phyloP scores from a whole-genome alignment of 306 rosid species.

The Casuarina glauca region DNA sequence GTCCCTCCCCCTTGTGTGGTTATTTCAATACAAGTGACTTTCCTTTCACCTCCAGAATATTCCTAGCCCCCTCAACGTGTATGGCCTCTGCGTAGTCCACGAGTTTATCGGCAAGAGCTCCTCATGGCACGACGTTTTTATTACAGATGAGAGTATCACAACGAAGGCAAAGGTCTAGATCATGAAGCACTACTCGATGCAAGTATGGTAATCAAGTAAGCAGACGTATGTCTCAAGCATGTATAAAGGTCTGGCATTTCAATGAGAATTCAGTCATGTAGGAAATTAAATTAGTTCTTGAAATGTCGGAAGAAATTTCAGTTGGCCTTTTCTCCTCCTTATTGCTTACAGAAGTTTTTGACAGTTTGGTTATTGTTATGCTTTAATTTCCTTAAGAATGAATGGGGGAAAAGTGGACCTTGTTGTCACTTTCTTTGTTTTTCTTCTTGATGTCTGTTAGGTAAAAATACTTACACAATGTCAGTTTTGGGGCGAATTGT shows the following conservation, averaged over 20 bases:
- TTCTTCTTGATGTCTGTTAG: constrained; percentile 40
- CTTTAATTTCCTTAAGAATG: constrained; percentile 13
- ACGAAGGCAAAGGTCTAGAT: constrained; percentile 12
- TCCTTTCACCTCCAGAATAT: constrained; percentile 91
- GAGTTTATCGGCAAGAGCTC: constrained; percentile 78
- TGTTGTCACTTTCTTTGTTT: constrained; percentile 12
- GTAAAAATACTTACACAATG: constrained; percentile 83
- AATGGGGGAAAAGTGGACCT: constrained; percentile 25
- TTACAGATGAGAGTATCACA: constrained; percentile 39
- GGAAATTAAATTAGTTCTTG: constrained; percentile 10
- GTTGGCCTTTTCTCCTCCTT: not conserved
- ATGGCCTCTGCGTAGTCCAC: constrained; percentile 71
- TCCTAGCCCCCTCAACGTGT: constrained; percentile 67
- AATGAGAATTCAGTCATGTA: not conserved
- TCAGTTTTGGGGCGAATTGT: constrained; percentile 78
- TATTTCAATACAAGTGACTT: constrained; percentile 86
- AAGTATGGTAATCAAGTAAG: constrained; percentile 51
- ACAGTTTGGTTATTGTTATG: not conserved
- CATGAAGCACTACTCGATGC: constrained; percentile 35
- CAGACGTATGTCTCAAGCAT: constrained; percentile 49
- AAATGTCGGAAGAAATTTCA: not conserved
- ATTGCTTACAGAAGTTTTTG: not conserved
- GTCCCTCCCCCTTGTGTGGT: constrained; percentile 78
- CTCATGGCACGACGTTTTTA: constrained; percentile 82
- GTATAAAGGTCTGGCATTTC: not conserved